phyloP scores from a whole-genome alignment of 768 basidiomycete genomes.

The Xerocomellus intermedius region DNA sequence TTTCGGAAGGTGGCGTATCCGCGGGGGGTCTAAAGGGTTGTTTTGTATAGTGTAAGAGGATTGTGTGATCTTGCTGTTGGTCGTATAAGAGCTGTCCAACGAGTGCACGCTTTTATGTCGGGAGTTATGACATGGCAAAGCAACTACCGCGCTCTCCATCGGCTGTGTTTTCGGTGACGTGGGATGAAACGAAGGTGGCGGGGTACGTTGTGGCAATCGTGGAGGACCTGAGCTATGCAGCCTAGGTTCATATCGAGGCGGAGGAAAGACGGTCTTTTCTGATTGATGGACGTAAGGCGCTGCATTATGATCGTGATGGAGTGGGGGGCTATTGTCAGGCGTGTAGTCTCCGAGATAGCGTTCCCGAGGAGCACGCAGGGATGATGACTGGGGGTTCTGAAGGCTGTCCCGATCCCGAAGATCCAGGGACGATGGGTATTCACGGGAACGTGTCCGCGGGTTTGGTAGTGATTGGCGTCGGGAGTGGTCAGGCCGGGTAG shows the following conservation, averaged over 20 bases:
- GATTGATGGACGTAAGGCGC: slow-evolving; percentile 15
- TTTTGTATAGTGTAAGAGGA: slow-evolving; percentile 8
- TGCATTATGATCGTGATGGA: slow-evolving; percentile 7
- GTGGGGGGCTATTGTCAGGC: slow-evolving; percentile 6
- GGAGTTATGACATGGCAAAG: neutral
- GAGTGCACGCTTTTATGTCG: slow-evolving; percentile 12
- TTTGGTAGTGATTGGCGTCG: slow-evolving; percentile 15
- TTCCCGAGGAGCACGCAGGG: slow-evolving; percentile 16
- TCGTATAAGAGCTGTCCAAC: slow-evolving; percentile 6
- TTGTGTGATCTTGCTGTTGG: neutral
- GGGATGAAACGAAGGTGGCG: slow-evolving; percentile 2
- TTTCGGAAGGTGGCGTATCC: slow-evolving; percentile 50
- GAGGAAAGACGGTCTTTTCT: slow-evolving; percentile 20
- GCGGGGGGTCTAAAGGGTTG: slow-evolving; percentile 13
- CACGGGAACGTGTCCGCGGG: neutral
- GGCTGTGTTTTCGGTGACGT: slow-evolving; percentile 2
- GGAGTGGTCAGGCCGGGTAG: slow-evolving; percentile 7
- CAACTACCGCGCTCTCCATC: neutral
- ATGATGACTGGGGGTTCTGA: slow-evolving; percentile 1
- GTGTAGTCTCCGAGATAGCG: slow-evolving; percentile 9
- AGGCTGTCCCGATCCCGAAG: neutral
- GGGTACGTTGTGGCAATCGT: slow-evolving; percentile 8
- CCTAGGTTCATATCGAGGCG: slow-evolving; percentile 20
- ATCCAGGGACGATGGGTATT: neutral
- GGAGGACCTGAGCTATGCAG: slow-evolving; percentile 4